Conservation (phyloP, 176 grass and related monocot genomes). For the Raddia guianensis region DNA sequence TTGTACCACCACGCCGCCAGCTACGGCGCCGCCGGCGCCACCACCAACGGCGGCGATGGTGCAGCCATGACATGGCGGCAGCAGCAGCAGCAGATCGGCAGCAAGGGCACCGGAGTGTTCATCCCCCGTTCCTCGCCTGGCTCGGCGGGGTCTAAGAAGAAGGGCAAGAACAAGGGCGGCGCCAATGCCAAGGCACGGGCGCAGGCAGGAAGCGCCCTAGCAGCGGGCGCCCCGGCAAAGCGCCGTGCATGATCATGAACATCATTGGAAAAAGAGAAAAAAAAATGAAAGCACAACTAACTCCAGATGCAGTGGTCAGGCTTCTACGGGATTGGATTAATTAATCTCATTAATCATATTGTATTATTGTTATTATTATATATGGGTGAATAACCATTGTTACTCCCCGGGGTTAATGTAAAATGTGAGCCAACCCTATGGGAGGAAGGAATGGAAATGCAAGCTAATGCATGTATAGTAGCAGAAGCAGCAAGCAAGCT, state of each 20-base stretch:
- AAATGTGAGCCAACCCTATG: constrained; percentile 38
- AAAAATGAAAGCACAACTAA: constrained; percentile 28
- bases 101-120: constrained; percentile 73
- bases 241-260: not conserved
- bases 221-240: not conserved
- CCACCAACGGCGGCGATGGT: not conserved
- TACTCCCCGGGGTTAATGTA: constrained; percentile 29
- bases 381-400: constrained; percentile 38
- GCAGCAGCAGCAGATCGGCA: constrained; percentile 33
- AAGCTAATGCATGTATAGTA: constrained; percentile 34
- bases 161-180: constrained; percentile 26
- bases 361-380: not conserved
- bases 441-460: not conserved
- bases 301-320: constrained; percentile 32
- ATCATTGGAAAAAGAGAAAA: not conserved
- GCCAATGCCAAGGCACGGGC: constrained; percentile 33
- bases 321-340: not conserved
- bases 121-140: constrained; percentile 55
- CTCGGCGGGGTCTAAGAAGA: constrained; percentile 33
- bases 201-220: not conserved
- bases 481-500: not conserved
- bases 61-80: constrained; percentile 1
- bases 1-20: constrained; percentile 54
- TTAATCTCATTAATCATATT: constrained; percentile 45
- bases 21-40: constrained; percentile 1